Percentiles rank a stretch among this genome's conserved stretches.
Conservation (phyloP, 225 moss, liverwort and hornwort genomes). For the Asterella californica region DNA sequence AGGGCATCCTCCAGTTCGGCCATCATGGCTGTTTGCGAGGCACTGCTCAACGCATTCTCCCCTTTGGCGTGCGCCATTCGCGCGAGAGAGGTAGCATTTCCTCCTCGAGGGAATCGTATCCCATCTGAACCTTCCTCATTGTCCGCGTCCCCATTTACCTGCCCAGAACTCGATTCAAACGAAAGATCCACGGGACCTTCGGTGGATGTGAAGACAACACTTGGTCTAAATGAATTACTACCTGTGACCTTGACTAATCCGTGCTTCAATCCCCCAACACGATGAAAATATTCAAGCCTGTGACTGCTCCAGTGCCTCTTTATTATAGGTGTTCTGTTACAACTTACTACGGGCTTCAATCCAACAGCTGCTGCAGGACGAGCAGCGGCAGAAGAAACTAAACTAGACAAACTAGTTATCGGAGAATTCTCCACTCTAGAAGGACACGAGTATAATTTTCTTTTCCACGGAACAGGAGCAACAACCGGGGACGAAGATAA, state of each 20-base stretch:
- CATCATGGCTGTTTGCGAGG: constrained; percentile 53
- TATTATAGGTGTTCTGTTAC: constrained; percentile 19
- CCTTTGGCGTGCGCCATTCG: background rate
- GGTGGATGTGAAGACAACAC: constrained; percentile 20
- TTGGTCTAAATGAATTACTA: constrained; percentile 1
- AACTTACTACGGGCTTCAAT: constrained; percentile 19
- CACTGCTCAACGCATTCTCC: constrained; percentile 16
- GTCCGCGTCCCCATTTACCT: constrained; percentile 44
- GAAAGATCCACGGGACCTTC: constrained; percentile 34
- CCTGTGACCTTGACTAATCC: constrained; percentile 21
- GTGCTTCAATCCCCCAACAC: constrained; percentile 15
- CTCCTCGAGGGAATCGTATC: constrained; percentile 28
- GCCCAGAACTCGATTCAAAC: constrained; percentile 46
- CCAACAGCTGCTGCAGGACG: constrained; percentile 1
- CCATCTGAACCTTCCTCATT: constrained; percentile 29
- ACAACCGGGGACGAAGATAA: background rate
- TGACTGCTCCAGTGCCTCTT: constrained; percentile 25
- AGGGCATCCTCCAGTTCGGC: constrained; percentile 83
- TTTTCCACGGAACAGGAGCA: constrained; percentile 10
- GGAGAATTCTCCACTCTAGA: background rate
- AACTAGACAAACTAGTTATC: background rate
- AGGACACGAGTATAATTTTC: background rate
- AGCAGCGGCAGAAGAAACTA: constrained; percentile 1
- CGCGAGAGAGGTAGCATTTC: constrained; percentile 16
- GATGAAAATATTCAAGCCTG: constrained; percentile 15